Evolutionary conservation across 305 asterid species (phyloP).

Genomic region (Monarda citriodora): DNA sequence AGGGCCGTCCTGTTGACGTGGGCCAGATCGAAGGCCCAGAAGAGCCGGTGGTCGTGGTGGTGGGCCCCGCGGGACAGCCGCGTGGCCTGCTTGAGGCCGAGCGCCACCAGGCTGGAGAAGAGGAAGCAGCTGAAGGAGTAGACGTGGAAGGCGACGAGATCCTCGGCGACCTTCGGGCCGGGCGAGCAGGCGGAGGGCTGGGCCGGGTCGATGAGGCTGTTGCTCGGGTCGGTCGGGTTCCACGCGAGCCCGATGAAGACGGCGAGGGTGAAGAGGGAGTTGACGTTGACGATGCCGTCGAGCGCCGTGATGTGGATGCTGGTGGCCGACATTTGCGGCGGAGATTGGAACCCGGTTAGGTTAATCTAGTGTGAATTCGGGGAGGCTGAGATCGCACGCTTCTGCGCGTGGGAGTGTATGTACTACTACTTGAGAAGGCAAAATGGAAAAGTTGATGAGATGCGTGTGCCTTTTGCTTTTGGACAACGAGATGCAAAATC

Average conservation of each 20-base stretch:
- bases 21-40: conserved; percentile 64
- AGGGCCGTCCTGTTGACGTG: conserved; percentile 55
- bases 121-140: conserved; percentile 92
- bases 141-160: conserved; percentile 79
- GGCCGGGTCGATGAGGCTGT: conserved; percentile 58
- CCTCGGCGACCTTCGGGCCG: conserved; percentile 50
- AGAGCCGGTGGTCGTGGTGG: conserved; percentile 21
- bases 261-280: conserved; percentile 93
- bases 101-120: conserved; percentile 84
- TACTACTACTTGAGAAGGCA: conserved; percentile 9
- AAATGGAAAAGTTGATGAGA: conserved; percentile 7
- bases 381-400: conserved; percentile 6
- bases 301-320: conserved; percentile 84
- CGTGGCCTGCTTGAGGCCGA: conserved; percentile 81
- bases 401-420: not conserved
- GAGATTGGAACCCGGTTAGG: conserved; percentile 1
- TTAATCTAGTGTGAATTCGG: not conserved
- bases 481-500: not conserved
- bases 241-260: conserved; percentile 95
- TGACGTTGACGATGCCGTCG: conserved; percentile 90
- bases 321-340: conserved; percentile 61
- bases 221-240: conserved; percentile 82
- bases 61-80: conserved; percentile 46
- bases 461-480: conserved; percentile 5
- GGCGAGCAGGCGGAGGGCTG: conserved; percentile 54